Evolutionary conservation across 257 asterid species (phyloP), one percentile per base, ranked within the genome.

Genomic region (Scutellaria minor): DNA sequence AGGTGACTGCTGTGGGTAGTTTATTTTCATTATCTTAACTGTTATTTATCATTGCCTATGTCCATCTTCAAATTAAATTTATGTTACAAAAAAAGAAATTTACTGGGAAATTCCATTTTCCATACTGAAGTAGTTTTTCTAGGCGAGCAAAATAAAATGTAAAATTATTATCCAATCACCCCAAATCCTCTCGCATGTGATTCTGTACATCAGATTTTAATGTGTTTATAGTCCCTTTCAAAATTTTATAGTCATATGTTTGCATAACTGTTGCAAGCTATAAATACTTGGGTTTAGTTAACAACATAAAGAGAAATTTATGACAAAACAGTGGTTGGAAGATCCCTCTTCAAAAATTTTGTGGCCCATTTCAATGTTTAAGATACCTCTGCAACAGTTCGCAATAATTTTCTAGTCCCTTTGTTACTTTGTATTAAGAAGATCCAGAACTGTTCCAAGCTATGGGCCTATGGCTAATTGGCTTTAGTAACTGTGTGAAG

Each of bases 1-100:
- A 91, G 96, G 85, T 88, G 90, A 78, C 88, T 63, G 84, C 75
- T 78, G 74, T 66, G 51, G 39, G 83, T 77, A 77, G 68, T 73
- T 78, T 80, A 44, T 60, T 74, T 64, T 70, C 74, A 40, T 47
- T 61, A 44, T 47, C 35, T 18, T 71, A 63, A 6, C 7, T 61
- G 64, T 40, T 46, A 68, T 58, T 57, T 63, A 20, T 54, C 24
- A 46, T 64, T 68, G 46, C 54, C 44, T 46, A 62, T 52, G 54
- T 39, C 1, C 64, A 72, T 41, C 39, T 27, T 12, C 20, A 40
- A 55, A 31, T 46, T 41, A 50, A 44, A 15, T 9, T 6, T 48
- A 18, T 79, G 7, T 20, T 9, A 13, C 52, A 63, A 20, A 15
- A 15, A n/a, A 61, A 53, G 27, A 24, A 24, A 24, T 24, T 18